These are phyloP conservation scores for Fraxinus xanthoxyloides DNA, from an alignment of 305 asterid species.

Conservation along the genomic window DNA sequence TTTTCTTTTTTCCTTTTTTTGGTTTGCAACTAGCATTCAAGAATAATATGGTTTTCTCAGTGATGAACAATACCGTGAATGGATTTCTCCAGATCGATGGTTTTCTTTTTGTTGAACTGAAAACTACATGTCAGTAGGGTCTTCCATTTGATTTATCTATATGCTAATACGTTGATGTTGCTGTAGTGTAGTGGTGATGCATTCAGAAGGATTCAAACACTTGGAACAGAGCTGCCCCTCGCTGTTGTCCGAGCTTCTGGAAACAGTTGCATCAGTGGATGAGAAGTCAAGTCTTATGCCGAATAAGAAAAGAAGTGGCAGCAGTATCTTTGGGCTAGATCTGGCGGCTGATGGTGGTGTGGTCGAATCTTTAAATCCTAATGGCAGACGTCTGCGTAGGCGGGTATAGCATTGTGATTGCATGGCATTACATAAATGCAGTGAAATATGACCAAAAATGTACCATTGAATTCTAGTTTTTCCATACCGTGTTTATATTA, in stretches of 20 bases:
- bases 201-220: conserved; percentile 69
- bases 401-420: conserved; percentile 25
- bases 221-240: conserved; percentile 80
- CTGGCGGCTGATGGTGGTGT: conserved; percentile 60
- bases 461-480: neutral
- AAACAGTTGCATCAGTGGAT: conserved; percentile 74
- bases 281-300: conserved; percentile 47
- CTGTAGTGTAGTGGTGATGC: conserved; percentile 74
- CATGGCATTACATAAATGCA: neutral
- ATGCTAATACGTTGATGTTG: conserved; percentile 24
- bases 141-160: conserved; percentile 9
- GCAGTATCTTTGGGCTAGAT: conserved; percentile 82
- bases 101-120: neutral
- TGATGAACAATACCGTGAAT: neutral
- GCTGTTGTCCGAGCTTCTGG: conserved; percentile 73
- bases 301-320: conserved; percentile 72
- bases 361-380: conserved; percentile 55
- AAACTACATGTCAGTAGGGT: neutral
- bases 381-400: conserved; percentile 43
- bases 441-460: neutral
- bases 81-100: neutral
- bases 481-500: neutral
- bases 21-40: neutral
- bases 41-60: neutral
- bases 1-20: no score